These are phyloP conservation scores for Limnanthes douglasii DNA, from an alignment of 345 rosid genomes.

Conservation along the genomic window DNA sequence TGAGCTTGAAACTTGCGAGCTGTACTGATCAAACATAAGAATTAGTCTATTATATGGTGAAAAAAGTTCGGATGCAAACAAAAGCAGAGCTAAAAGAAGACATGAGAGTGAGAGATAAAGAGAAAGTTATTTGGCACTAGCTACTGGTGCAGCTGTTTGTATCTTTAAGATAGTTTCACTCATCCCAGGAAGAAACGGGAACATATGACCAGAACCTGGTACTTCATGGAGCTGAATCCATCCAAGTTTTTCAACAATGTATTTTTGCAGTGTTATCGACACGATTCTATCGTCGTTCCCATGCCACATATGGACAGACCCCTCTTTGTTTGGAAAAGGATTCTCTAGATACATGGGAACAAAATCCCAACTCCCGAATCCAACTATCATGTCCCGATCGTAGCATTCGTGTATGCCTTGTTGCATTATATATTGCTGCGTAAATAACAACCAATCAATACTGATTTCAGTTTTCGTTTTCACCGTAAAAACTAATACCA, in stretches of 20 bases:
- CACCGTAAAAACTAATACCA: neutral
- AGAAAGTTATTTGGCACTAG: too few relatives aligned
- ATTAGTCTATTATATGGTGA: too few relatives aligned
- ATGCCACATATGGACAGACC: constrained; percentile 50
- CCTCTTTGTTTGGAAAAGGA: constrained; percentile 28
- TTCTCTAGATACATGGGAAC: constrained; percentile 34
- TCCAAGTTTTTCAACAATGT: constrained; percentile 31
- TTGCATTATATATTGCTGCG: constrained; percentile 20
- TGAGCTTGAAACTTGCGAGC: too few relatives aligned
- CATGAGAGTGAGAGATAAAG: too few relatives aligned
- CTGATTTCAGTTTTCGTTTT: neutral
- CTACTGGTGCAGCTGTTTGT: too few relatives aligned
- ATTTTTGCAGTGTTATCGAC: constrained; percentile 38
- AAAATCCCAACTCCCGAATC: constrained; percentile 47
- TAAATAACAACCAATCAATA: neutral
- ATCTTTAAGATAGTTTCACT: constrained; percentile 24
- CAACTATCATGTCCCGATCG: constrained; percentile 33
- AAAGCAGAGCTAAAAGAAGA: too few relatives aligned
- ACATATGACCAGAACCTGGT: constrained; percentile 39
- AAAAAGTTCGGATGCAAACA: too few relatives aligned
- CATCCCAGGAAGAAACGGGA: constrained; percentile 27
- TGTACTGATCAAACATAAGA: too few relatives aligned
- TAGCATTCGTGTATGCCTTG: constrained; percentile 48
- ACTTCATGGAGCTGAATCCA: constrained; percentile 53
- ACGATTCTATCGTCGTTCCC: constrained; percentile 40